Evolutionary conservation across 1,284 basidiomycete genomes (phyloP).

Genomic region (Xerocomus amazonicus): DNA sequence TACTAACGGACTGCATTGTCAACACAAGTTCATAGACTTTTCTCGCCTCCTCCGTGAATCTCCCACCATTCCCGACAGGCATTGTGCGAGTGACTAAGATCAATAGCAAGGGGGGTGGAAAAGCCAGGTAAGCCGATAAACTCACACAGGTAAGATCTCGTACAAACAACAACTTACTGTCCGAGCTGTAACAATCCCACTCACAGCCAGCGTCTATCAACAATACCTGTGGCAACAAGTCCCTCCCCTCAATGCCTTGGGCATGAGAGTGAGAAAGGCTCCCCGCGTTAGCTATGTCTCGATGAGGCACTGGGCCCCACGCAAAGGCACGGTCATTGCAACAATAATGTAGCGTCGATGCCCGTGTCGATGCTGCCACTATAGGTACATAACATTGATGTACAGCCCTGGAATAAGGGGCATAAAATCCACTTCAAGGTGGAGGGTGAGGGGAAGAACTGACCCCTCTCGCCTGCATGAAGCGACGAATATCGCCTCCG

Average conservation of each 20-base stretch:
- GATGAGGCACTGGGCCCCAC: slow-evolving; percentile 65
- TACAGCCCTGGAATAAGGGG: slow-evolving; percentile 49
- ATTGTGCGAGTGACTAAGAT: slow-evolving; percentile 70
- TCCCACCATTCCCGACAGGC: slow-evolving; percentile 86
- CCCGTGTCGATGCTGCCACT: slow-evolving; percentile 78
- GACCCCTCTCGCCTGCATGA: slow-evolving; percentile 83
- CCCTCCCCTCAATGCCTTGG: slow-evolving; percentile 15
- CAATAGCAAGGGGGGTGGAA: background rate
- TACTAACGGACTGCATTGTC: slow-evolving; percentile 73
- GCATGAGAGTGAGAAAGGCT: slow-evolving; percentile 37
- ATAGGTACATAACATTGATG: slow-evolving; percentile 90
- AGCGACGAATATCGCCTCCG: slow-evolving; percentile 87
- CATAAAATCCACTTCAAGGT: slow-evolving; percentile 5
- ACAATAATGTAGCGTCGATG: slow-evolving; percentile 88
- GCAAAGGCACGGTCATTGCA: slow-evolving; percentile 78
- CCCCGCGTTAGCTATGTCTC: slow-evolving; percentile 53
- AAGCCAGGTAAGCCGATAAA: background rate
- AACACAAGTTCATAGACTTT: slow-evolving; percentile 84
- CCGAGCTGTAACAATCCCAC: slow-evolving; percentile 78
- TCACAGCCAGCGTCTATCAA: slow-evolving; percentile 93
- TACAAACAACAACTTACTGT: slow-evolving; percentile 45
- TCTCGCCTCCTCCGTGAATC: slow-evolving; percentile 74
- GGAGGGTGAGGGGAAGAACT: slow-evolving; percentile 21
- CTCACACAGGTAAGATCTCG: background rate
- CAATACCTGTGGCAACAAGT: slow-evolving; percentile 71